Conservation (phyloP, 2,329 filamentous ascomycete species). For the Parasarocladium wereldwijsianum region DNA sequence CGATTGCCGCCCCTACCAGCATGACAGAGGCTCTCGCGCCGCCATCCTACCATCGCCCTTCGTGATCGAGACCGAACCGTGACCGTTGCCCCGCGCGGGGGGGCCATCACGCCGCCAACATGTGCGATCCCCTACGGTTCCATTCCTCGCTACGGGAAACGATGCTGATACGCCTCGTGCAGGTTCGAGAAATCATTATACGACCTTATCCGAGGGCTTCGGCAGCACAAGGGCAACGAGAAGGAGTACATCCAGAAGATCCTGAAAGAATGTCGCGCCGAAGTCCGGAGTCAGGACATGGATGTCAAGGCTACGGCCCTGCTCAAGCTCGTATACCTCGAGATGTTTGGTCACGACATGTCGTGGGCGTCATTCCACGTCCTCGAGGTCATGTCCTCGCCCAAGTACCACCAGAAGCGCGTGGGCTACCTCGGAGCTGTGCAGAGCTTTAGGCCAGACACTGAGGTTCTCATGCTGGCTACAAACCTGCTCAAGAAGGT, state of each 20-base stretch:
- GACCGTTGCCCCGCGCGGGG: constrained; percentile 5
- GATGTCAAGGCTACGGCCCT: constrained; percentile 93
- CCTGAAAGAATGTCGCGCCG: constrained; percentile 85
- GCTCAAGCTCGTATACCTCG: constrained; percentile 89
- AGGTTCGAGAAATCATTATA: constrained; percentile 99
- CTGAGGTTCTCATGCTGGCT: constrained; percentile 92
- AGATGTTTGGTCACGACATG: constrained; percentile 99
- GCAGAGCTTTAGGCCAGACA: constrained; percentile 90
- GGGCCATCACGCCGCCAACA: constrained; percentile 5
- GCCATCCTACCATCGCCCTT: too few species aligned
- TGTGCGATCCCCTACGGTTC: constrained; percentile 2
- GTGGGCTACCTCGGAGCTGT: constrained; percentile 91
- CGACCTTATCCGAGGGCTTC: constrained; percentile 91
- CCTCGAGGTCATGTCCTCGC: constrained; percentile 94
- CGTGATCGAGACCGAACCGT: too few species aligned
- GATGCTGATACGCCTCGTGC: constrained; percentile 1
- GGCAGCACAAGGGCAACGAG: constrained; percentile 91
- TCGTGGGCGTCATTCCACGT: constrained; percentile 98
- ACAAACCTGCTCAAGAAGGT: constrained; percentile 95
- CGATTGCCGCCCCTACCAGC: too few species aligned
- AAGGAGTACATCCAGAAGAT: constrained; percentile 89
- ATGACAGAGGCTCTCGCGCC: too few species aligned
- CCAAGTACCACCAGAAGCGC: constrained; percentile 88
- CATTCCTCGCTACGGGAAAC: not conserved
- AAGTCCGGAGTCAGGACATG: constrained; percentile 90